A percentile compares a stretch with the other conserved stretches of the same genome.
These are phyloP conservation scores for Immersiporthe knoxdaviesiana DNA, from an alignment of 2,329 filamentous ascomycete species.

Conservation along the genomic window DNA sequence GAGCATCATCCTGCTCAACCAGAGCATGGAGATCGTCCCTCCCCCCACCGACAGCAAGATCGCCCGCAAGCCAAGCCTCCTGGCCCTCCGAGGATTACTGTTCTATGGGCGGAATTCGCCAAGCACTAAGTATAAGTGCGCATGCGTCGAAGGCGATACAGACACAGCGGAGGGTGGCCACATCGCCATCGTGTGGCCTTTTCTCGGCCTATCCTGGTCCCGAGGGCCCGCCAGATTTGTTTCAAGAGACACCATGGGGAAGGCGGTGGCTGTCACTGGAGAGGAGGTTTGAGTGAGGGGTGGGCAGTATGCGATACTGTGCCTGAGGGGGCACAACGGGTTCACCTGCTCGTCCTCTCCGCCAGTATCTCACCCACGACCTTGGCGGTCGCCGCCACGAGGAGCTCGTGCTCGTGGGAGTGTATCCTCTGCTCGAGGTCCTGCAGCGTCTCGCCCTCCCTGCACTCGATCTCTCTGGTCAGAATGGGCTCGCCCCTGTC, in stretches of 20 bases:
- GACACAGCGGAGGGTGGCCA: neutral
- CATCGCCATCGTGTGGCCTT: constrained; percentile 37
- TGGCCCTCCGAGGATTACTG: neutral
- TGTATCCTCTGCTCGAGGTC: constrained; percentile 76
- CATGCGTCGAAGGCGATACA: neutral
- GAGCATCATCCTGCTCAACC: neutral
- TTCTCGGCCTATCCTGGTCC: constrained; percentile 46
- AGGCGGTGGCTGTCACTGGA: neutral
- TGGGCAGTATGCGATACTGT: neutral
- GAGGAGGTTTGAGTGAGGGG: too few species aligned
- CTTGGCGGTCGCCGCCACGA: constrained; percentile 71
- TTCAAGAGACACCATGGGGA: neutral
- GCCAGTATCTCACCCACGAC: constrained; percentile 47
- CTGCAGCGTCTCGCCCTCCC: constrained; percentile 65
- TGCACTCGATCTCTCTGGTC: constrained; percentile 68
- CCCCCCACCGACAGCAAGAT: neutral
- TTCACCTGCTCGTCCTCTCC: constrained; percentile 20
- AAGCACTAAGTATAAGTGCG: neutral
- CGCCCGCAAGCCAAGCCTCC: neutral
- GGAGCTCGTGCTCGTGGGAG: constrained; percentile 73
- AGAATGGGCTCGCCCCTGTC: constrained; percentile 78
- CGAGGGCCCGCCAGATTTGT: neutral
- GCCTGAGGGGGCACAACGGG: neutral
- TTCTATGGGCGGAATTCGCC: neutral
- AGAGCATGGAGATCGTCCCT: constrained; percentile 2